Percentiles rank a stretch among this genome's conserved stretches.
phyloP scores from a whole-genome alignment of 257 asterid genomes.

The Solanum sejunctum region DNA sequence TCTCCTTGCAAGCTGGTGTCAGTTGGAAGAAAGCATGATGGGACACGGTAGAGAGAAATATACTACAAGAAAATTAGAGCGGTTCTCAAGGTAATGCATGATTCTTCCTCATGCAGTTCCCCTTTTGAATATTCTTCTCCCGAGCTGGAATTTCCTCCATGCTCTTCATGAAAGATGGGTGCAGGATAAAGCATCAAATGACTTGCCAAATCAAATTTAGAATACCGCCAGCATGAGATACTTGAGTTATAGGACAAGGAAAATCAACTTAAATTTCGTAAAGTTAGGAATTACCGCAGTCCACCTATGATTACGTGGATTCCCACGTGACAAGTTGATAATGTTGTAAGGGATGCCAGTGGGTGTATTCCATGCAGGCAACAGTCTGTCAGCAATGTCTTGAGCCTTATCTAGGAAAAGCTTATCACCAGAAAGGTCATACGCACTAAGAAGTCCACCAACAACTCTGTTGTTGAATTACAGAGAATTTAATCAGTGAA shows the following conservation, averaged over 20 bases:
- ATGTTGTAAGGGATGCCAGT: constrained; percentile 87
- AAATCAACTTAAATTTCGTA: background rate
- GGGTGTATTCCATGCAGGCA: constrained; percentile 96
- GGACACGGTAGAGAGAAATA: background rate
- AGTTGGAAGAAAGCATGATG: background rate
- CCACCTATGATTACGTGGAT: constrained; percentile 97
- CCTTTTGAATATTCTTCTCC: background rate
- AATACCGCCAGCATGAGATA: background rate
- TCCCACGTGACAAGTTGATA: constrained; percentile 80
- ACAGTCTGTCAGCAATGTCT: constrained; percentile 85
- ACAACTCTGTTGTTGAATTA: constrained; percentile 63
- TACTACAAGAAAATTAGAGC: background rate
- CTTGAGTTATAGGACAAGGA: background rate
- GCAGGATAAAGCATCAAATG: background rate
- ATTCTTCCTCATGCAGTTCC: background rate
- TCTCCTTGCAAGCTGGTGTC: background rate
- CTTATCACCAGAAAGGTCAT: constrained; percentile 90
- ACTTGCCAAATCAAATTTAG: background rate
- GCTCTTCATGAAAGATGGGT: background rate
- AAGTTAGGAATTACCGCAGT: constrained; percentile 58
- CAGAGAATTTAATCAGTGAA: constrained; percentile 1
- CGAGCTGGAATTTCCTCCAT: background rate
- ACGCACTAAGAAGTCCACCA: constrained; percentile 95
- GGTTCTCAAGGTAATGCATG: background rate
- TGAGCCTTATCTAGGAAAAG: constrained; percentile 86